Base-by-base conservation (phyloP, 352 stramenopile species). In the Globisporangium nodosum region DNA sequence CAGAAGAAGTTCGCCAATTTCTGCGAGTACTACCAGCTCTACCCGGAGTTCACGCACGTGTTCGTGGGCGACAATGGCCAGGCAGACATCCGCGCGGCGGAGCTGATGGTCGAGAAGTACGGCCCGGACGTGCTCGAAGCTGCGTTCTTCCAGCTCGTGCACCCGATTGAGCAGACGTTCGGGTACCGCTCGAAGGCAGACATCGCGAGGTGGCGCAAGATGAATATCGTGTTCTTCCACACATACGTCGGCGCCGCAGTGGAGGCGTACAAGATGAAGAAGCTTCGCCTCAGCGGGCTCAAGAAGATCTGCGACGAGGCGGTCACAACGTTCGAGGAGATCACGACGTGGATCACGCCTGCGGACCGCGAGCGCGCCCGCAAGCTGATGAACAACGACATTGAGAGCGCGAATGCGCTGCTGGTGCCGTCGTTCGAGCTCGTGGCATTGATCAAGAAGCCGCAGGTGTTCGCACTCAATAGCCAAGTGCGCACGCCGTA, bases 41-140 rank as follows among this genome's bases (percentile, higher is more conserved):
- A 99, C 68, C 96, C 97, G 1, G 97, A 99, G 73, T 99, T 98
- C 69, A 96, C 88, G 56, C 94, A 98, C 69, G 88, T 99, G 13
- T 99, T 99, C 70, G 88, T 99, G 39, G 97, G 96, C 5, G 97
- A 99, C 76, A 99, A 99, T 60, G 97, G 90, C 13, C 92, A 98
- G 74, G 90, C 85, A 27, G 92, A 98, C 45, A 82, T 97, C 11
- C 81, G 88, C n/a, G 88, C 92, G 4, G 91, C 91, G 0, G 88
- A 97, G 61, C 65, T 97, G 50, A 97, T 96, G 42, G 66, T 85
- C 18, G 80, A 96, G 35, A 83, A 85, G 55, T 92, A 82, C 58
- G 81, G 74, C 9, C 58, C 68, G 20, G 69, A 68, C 35, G 83
- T 76, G 0, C 54, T 97, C 8, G 85, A 96, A 49, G 82, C 78